Conservation (phyloP, 805 yeast genomes). For the Candida silvatica region DNA sequence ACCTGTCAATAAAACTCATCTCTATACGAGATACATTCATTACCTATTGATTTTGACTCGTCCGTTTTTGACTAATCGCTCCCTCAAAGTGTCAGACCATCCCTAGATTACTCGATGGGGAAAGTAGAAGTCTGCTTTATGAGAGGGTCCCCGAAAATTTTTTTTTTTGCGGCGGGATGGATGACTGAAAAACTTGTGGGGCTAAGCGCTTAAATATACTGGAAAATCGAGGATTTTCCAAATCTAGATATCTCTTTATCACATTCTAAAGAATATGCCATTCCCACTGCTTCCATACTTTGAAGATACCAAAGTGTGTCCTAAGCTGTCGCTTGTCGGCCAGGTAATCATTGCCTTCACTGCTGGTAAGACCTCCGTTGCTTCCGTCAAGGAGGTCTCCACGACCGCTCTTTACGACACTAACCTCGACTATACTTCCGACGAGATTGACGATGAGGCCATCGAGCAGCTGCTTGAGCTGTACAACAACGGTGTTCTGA, state of each 20-base stretch:
- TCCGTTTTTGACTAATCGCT: neutral
- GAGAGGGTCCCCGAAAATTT: too few species aligned
- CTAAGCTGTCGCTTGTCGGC: slow-evolving; percentile 18
- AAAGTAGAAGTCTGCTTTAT: too few species aligned
- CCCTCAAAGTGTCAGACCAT: too few species aligned
- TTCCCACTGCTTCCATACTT: slow-evolving; percentile 26
- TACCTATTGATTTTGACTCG: too few species aligned
- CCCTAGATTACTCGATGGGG: too few species aligned
- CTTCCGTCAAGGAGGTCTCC: slow-evolving; percentile 9
- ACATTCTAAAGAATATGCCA: slow-evolving; percentile 22
- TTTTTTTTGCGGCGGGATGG: too few species aligned
- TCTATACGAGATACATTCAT: too few species aligned
- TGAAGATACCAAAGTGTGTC: slow-evolving; percentile 7
- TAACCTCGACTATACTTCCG: slow-evolving; percentile 16
- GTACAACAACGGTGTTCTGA: slow-evolving; percentile 23
- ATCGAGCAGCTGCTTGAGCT: slow-evolving; percentile 15
- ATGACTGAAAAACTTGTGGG: too few species aligned
- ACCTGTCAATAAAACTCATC: too few species aligned
- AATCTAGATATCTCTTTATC: too few species aligned
- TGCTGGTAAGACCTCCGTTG: slow-evolving; percentile 7
- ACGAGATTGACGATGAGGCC: slow-evolving; percentile 9
- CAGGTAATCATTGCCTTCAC: slow-evolving; percentile 18
- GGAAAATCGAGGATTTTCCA: too few species aligned
- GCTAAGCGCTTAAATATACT: too few species aligned
- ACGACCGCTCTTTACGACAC: slow-evolving; percentile 7